These are phyloP conservation scores for Periconia digitata DNA, from an alignment of 2,329 filamentous ascomycete genomes.

Conservation along the genomic window DNA sequence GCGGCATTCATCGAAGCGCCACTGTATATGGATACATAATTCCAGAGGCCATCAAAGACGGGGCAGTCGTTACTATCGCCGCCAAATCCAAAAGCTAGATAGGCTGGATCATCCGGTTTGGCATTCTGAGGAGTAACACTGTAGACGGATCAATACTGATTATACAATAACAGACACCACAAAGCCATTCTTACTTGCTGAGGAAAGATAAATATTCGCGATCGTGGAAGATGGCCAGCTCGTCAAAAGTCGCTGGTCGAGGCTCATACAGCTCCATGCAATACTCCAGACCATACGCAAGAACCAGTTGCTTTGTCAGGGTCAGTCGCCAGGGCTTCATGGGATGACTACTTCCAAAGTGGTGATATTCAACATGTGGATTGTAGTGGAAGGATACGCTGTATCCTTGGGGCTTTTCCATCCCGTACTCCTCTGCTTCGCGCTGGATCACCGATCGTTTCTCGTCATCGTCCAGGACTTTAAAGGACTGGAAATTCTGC, in stretches of 20 bases:
- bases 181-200: constrained; percentile 36
- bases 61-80: constrained; percentile 76
- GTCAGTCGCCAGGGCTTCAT: constrained; percentile 99
- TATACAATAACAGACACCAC: not conserved
- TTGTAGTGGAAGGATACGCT: constrained; percentile 96
- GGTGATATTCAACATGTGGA: constrained; percentile 90
- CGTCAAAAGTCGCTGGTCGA: constrained; percentile 80
- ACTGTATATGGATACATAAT: constrained; percentile 92
- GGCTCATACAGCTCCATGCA: constrained; percentile 95
- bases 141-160: constrained; percentile 6
- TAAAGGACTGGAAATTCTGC: constrained; percentile 35
- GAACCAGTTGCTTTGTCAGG: constrained; percentile 90
- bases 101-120: constrained; percentile 44
- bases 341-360: constrained; percentile 94
- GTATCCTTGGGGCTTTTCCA: constrained; percentile 80
- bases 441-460: constrained; percentile 56
- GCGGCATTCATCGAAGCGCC: constrained; percentile 90
- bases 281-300: constrained; percentile 92
- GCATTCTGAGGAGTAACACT: constrained; percentile 52
- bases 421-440: constrained; percentile 63
- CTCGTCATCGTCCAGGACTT: constrained; percentile 30
- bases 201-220: constrained; percentile 91
- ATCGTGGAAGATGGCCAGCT: constrained; percentile 84
- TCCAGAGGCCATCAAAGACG: constrained; percentile 91
- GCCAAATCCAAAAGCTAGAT: constrained; percentile 77